Evolutionary conservation across 2,329 filamentous ascomycete genomes (phyloP).

Genomic region (Akanthomyces muscarius): DNA sequence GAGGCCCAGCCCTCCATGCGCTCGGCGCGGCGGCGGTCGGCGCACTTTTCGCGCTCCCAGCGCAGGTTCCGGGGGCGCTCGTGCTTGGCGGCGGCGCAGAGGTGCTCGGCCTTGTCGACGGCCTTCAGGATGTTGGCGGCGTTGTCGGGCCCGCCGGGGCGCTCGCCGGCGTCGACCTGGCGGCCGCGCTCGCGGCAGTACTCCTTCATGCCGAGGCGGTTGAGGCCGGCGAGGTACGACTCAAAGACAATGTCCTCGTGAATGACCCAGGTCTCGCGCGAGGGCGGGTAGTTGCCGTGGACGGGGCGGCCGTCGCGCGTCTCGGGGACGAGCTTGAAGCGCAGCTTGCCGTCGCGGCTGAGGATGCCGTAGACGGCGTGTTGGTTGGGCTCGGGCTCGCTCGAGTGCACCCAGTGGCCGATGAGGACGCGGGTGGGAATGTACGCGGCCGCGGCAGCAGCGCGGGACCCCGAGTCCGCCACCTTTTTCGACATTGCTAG

Average conservation of each 20-base stretch:
- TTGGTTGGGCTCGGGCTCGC: conserved; percentile 17
- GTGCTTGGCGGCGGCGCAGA: conserved; percentile 6
- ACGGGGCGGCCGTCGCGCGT: conserved; percentile 14
- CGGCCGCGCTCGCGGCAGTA: conserved; percentile 16
- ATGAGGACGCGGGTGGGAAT: conserved; percentile 10
- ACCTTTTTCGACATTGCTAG: conserved; percentile 3
- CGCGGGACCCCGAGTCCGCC: conserved; percentile 1
- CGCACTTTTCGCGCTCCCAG: conserved; percentile 17
- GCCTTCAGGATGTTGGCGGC: conserved; percentile 17
- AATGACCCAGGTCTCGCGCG: conserved; percentile 16
- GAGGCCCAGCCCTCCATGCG: conserved; percentile 12
- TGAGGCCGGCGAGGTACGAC: conserved; percentile 14
- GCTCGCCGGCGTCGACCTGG: conserved; percentile 11
- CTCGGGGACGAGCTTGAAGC: conserved; percentile 17
- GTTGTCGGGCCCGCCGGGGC: conserved; percentile 4
- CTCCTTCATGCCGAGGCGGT: conserved; percentile 17
- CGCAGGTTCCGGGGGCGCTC: conserved; percentile 16
- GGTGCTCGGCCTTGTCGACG: conserved; percentile 15
- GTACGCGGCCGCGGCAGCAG: neutral
- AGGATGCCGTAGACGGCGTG: conserved; percentile 18
- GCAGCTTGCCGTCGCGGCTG: conserved; percentile 17
- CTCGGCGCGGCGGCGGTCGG: conserved; percentile 10
- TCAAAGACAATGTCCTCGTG: conserved; percentile 15
- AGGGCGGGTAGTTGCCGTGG: conserved; percentile 9
- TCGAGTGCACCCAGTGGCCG: conserved; percentile 16